Conservation (phyloP, 768 basidiomycete species). For the Rhodotorula graminis region DNA sequence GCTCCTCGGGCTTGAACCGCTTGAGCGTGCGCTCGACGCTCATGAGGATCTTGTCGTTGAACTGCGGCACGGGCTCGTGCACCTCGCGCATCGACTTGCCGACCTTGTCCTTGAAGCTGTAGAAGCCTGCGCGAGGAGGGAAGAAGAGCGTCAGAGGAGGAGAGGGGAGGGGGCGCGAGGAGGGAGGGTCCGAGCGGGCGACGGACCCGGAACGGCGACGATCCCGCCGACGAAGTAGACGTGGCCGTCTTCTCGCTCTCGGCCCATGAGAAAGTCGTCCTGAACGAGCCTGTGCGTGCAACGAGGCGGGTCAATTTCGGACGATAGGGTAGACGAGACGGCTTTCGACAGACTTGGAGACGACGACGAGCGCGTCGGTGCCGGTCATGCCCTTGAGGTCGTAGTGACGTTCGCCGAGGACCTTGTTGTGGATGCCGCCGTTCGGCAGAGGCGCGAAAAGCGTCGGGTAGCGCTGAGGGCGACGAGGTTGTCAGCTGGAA, state of each 20-base stretch:
- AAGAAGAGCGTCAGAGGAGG: not conserved
- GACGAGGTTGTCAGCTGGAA: not conserved
- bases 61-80: conserved; percentile 47
- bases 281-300: conserved; percentile 44
- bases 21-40: conserved; percentile 49
- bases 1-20: conserved; percentile 46
- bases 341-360: conserved; percentile 44
- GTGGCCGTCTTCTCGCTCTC: conserved; percentile 48
- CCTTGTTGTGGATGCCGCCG: conserved; percentile 45
- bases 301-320: not conserved
- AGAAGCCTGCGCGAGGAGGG: conserved; percentile 42
- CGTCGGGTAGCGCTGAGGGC: conserved; percentile 53
- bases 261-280: conserved; percentile 49
- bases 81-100: conserved; percentile 43
- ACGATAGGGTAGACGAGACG: too few relatives aligned
- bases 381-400: conserved; percentile 35
- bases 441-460: conserved; percentile 49
- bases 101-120: conserved; percentile 47
- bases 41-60: conserved; percentile 47
- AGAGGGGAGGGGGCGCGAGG: not conserved
- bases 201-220: conserved; percentile 46
- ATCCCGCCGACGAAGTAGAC: conserved; percentile 49
- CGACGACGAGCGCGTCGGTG: conserved; percentile 43
- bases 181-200: not conserved
- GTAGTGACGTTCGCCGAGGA: conserved; percentile 42